Evolutionary conservation across 768 basidiomycete species (phyloP).

Genomic region (Panellus pusillus): DNA sequence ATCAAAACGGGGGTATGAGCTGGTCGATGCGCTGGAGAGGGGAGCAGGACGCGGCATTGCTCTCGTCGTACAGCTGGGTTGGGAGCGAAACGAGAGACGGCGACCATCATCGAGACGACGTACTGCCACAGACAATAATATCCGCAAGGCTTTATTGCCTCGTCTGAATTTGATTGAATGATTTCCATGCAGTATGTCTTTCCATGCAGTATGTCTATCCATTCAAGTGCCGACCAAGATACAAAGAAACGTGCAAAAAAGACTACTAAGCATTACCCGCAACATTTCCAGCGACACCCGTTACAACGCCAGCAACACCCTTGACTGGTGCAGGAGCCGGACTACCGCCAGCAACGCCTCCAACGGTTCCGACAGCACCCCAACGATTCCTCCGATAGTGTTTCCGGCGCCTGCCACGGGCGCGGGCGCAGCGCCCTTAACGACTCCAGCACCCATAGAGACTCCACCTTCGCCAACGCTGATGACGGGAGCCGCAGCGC

Average conservation of each 20-base stretch:
- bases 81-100: conserved; percentile 1
- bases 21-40: conserved; percentile 33
- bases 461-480: too few species aligned
- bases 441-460: too few species aligned
- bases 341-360: not conserved
- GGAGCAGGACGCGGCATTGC: conserved; percentile 43
- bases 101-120: not conserved
- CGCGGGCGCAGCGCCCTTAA: too few species aligned
- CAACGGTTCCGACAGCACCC: not conserved
- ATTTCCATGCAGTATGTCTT: too few species aligned
- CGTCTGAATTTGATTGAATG: too few species aligned
- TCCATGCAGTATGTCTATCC: not conserved
- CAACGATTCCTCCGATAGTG: not conserved
- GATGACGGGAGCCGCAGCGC: too few species aligned
- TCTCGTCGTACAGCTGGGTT: not conserved
- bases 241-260: not conserved
- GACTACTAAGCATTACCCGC: not conserved
- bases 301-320: not conserved
- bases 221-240: not conserved
- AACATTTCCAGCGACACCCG: not conserved
- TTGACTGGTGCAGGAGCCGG: not conserved
- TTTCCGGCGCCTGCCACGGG: not conserved
- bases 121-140: not conserved
- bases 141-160: not conserved
- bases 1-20: conserved; percentile 28